These are phyloP conservation scores for Botryotinia convoluta DNA, from an alignment of 2,329 filamentous ascomycete genomes.

Conservation along the genomic window DNA sequence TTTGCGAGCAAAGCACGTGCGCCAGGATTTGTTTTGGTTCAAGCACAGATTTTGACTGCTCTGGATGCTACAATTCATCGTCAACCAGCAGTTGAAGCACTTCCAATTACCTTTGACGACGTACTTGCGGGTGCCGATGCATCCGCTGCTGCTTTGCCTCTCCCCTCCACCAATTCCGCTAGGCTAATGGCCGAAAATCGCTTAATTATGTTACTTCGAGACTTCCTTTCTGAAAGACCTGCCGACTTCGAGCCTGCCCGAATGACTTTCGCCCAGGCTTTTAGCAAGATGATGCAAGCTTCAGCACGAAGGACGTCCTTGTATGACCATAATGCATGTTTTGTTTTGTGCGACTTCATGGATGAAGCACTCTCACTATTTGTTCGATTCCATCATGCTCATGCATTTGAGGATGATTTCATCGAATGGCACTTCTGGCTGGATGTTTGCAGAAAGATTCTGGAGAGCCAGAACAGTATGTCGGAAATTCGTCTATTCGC, in stretches of 20 bases:
- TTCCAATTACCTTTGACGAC: slow-evolving; percentile 64
- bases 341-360: slow-evolving; percentile 70
- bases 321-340: slow-evolving; percentile 69
- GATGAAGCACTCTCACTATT: slow-evolving; percentile 66
- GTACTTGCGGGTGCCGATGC: slow-evolving; percentile 59
- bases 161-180: slow-evolving; percentile 57
- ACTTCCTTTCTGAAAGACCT: slow-evolving; percentile 62
- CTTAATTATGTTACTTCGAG: slow-evolving; percentile 65
- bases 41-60: slow-evolving; percentile 65
- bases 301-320: slow-evolving; percentile 61
- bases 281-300: slow-evolving; percentile 59
- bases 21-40: slow-evolving; percentile 59
- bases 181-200: slow-evolving; percentile 70
- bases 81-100: slow-evolving; percentile 48
- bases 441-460: slow-evolving; percentile 63
- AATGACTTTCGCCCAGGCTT: slow-evolving; percentile 61
- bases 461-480: slow-evolving; percentile 68
- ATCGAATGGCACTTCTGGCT: slow-evolving; percentile 69
- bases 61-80: slow-evolving; percentile 67
- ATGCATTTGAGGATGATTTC: slow-evolving; percentile 40
- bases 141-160: slow-evolving; percentile 52
- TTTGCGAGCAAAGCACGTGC: slow-evolving; percentile 57
- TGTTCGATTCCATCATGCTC: slow-evolving; percentile 55
- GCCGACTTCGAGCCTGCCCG: slow-evolving; percentile 52
- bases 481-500: slow-evolving; percentile 68